Base-by-base conservation (phyloP, 2,329 filamentous ascomycete genomes). In the Alternaria ethzedia region DNA sequence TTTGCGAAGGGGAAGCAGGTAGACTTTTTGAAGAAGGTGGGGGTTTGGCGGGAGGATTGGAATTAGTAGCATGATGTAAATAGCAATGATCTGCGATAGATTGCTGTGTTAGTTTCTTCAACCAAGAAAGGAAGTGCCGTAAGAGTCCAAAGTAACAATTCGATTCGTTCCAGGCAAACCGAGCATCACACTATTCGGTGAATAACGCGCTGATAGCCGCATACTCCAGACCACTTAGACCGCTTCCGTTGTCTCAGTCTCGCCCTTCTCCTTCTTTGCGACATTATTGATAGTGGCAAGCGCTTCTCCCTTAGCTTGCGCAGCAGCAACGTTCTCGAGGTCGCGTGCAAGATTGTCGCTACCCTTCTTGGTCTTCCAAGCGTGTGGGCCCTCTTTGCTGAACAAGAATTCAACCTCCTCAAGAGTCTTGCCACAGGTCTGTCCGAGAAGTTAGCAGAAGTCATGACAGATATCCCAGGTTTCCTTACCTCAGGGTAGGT, bases 341-440 rank as follows among this genome's bases (percentile, higher is more conserved):
- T 78, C 67, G 6, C 62, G 64, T 26, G 79, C 75, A 6, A 82
- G 64, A 49, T 63, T 45, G 1, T 49, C 52, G 23, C 61, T 63
- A 23, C 76, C 74, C 6, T 74, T 73, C 59, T 69, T 70, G 4
- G 79, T 82, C 75, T 83, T 86, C 89, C 89, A 91, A 4, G 89
- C 86, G 3, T 85, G 86, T 2, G 83, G 75, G 0, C 86, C 87
- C 3, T 75, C 73, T 46, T 81, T 84, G 21, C 61, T 60, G 74
- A 94, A 94, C 65, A 94, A 88, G 10, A 87, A 86, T 66, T 92
- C 91, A 79, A 93, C 89, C 74, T 94, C 91, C 75, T 94, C 91
- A 2, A 94, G 86, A 0, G 90, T 91, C 79, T 89, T 91, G 10
- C 90, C 90, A 44, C 88, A 87, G 0, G 91, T 93, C 80, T 61